Percentiles rank a stretch among this genome's conserved stretches.
Evolutionary conservation across 2,329 filamentous ascomycete species (phyloP).

Genomic region (Sarocladiaceae sp.): DNA sequence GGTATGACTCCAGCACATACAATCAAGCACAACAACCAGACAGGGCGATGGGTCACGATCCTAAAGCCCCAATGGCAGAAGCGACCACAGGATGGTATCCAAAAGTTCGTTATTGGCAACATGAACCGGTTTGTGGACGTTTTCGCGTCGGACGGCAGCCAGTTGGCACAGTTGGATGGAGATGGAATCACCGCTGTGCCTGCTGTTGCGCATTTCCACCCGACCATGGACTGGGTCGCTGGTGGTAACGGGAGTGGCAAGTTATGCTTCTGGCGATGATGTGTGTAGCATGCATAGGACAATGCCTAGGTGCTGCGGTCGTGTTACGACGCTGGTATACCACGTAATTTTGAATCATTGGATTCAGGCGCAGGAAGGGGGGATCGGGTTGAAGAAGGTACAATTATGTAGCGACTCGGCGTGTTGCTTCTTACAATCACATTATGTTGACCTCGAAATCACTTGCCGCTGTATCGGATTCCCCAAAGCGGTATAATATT

Average conservation of each 20-base stretch:
- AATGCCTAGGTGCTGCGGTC: too few relatives aligned
- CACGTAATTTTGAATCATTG: neutral
- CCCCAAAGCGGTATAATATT: too few relatives aligned
- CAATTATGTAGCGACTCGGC: too few relatives aligned
- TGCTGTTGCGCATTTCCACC: conserved; percentile 87
- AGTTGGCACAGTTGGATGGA: conserved; percentile 82
- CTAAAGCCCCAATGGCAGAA: conserved; percentile 84
- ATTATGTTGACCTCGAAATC: neutral
- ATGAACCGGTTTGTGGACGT: conserved; percentile 98
- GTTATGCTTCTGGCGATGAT: conserved; percentile 81
- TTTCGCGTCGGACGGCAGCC: conserved; percentile 75
- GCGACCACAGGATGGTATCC: conserved; percentile 69
- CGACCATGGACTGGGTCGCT: conserved; percentile 83
- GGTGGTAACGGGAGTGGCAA: conserved; percentile 91
- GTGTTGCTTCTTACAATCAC: too few relatives aligned
- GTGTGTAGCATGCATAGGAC: too few relatives aligned
- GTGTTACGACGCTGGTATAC: too few relatives aligned
- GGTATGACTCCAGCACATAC: conserved; percentile 65
- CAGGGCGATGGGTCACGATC: conserved; percentile 87
- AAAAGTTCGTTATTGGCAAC: conserved; percentile 90
- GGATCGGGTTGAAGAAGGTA: too few relatives aligned
- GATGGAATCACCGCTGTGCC: conserved; percentile 93
- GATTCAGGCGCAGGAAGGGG: neutral
- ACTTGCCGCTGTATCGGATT: too few relatives aligned
- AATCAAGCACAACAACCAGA: conserved; percentile 91